Conservation (phyloP, 2,329 filamentous ascomycete species). For the Xylariaceae sp. region DNA sequence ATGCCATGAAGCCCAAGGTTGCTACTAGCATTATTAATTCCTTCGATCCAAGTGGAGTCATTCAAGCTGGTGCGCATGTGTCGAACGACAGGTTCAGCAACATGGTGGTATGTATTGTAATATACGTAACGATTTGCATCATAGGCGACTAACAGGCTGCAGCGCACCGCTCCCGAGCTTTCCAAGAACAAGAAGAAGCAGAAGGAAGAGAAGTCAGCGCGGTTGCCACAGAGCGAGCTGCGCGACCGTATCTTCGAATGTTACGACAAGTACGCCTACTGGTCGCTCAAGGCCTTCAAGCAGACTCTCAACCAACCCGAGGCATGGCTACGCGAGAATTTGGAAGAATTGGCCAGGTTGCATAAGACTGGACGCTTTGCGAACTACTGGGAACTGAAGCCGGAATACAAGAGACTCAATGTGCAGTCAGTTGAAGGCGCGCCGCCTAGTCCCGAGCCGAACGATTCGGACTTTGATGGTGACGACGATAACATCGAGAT, state of each 20-base stretch:
- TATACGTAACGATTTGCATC: neutral
- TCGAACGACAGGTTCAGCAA: slow-evolving; percentile 42
- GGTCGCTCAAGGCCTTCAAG: slow-evolving; percentile 86
- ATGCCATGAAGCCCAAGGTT: slow-evolving; percentile 55
- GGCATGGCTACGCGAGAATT: slow-evolving; percentile 78
- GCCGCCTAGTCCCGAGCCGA: slow-evolving; percentile 40
- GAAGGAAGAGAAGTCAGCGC: slow-evolving; percentile 52
- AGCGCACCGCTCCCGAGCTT: slow-evolving; percentile 36
- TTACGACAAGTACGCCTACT: slow-evolving; percentile 84
- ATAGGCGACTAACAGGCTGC: slow-evolving; percentile 7
- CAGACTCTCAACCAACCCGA: slow-evolving; percentile 78
- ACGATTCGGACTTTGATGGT: slow-evolving; percentile 58
- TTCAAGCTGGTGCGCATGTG: slow-evolving; percentile 53
- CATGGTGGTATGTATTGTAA: slow-evolving; percentile 54
- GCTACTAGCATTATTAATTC: slow-evolving; percentile 42
- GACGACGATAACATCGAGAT: slow-evolving; percentile 65
- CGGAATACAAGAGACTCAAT: slow-evolving; percentile 57
- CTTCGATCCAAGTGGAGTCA: slow-evolving; percentile 47
- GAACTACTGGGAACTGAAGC: slow-evolving; percentile 77
- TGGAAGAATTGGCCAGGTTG: slow-evolving; percentile 77
- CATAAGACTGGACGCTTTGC: slow-evolving; percentile 80
- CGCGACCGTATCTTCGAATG: slow-evolving; percentile 77
- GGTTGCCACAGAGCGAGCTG: slow-evolving; percentile 83
- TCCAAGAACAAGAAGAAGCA: slow-evolving; percentile 65
- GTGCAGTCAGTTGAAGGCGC: slow-evolving; percentile 49